Base-by-base conservation (phyloP, 2,329 filamentous ascomycete genomes). In the Colletotrichum truncatum region DNA sequence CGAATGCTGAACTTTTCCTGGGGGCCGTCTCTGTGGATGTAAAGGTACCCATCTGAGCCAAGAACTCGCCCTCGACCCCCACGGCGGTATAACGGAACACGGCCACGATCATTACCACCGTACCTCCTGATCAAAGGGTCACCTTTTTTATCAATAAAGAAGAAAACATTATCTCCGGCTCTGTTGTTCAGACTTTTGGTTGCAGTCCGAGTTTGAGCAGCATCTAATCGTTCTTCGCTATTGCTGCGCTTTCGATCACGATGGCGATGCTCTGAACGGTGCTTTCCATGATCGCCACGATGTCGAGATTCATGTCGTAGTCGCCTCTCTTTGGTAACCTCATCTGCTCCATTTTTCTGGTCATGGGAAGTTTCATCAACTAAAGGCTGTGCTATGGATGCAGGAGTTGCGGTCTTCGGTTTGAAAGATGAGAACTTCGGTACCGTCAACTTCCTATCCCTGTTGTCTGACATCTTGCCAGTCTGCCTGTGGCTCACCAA, bases 351-450 rank as follows among this genome's bases (percentile, higher is more conserved):
- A 16, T 38, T 21, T n/a, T 58, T 39, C 10, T 11, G 52, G 12
- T 30, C 52, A 16, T 48, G 60, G 38, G 39, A 21, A 11, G 55
- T 30, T 59, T 65, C 36, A 12, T 48, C 55, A 23, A 43, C 45
- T 11, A 64, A 69, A 48, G 64, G 59, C 68, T 61, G 56, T 46
- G 51, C 45, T 11, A 66, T 34, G 28, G 66, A 54, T 41, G 49
- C 16, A 69, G 67, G 28, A 68, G 9, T 14, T 62, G 55, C 11
- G 72, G 57, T 66, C 84, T 85, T 66, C 85, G 86, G 53, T 69
- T 86, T 90, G 80, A 94, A 95, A 68, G 92, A 94, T 18, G 87
- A 83, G 73, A 95, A 94, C 71, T 89, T 93, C 9, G 92, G 92
- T 21, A 91, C 82, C 25, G 70, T 64, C 64, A 64, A 66, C 60